phyloP scores from a whole-genome alignment of 768 basidiomycete genomes.

The Kwoniella sp. region DNA sequence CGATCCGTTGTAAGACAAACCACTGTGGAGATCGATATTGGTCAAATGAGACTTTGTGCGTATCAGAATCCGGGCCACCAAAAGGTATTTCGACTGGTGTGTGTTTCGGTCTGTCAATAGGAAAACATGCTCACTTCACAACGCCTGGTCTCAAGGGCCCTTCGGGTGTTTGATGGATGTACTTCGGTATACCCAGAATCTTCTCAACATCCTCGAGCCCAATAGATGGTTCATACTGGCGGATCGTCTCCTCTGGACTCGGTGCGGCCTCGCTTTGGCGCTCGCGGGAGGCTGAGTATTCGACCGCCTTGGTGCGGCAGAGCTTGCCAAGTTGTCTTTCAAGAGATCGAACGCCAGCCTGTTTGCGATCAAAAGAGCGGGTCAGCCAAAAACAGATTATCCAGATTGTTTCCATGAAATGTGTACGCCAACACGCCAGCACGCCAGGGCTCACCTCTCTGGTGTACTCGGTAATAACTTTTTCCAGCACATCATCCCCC shows the following conservation, averaged over 20 bases:
- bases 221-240: conserved; percentile 65
- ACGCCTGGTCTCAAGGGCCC: conserved; percentile 70
- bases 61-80: too few species aligned
- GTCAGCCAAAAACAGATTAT: too few species aligned
- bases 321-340: conserved; percentile 84
- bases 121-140: conserved; percentile 60
- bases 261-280: background rate
- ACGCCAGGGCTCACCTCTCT: conserved; percentile 68
- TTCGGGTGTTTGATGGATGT: conserved; percentile 66
- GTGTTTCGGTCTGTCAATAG: too few species aligned
- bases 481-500: conserved; percentile 69
- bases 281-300: conserved; percentile 71
- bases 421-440: too few species aligned
- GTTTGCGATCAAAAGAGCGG: background rate
- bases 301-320: conserved; percentile 88
- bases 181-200: conserved; percentile 77
- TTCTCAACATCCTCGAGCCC: conserved; percentile 73
- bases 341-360: conserved; percentile 83
- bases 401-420: too few species aligned
- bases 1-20: conserved; percentile 52
- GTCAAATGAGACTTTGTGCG: background rate
- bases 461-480: conserved; percentile 77
- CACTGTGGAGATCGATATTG: conserved; percentile 27
- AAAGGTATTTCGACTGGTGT: too few species aligned
- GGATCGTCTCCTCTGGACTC: conserved; percentile 30